phyloP scores from a whole-genome alignment of 345 rosid species.

The Hypericum perforatum region DNA sequence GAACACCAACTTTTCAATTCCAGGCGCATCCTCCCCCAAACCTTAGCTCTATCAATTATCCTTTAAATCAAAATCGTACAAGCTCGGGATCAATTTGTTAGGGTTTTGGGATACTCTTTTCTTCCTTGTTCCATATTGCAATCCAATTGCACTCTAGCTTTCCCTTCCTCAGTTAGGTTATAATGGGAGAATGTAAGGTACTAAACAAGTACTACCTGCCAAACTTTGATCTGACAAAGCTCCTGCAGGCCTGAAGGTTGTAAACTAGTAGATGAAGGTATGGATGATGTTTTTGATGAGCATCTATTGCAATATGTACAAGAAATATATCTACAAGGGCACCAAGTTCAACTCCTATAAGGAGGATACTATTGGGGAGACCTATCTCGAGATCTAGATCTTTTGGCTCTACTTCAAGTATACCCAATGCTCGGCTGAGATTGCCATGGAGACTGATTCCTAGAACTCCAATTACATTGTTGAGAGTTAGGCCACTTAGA shows the following conservation, averaged over 20 bases:
- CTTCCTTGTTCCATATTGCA: no score
- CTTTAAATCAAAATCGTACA: no score
- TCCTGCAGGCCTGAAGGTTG: slow-evolving; percentile 58
- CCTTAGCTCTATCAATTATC: no score
- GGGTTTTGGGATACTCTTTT: no score
- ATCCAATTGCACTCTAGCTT: no score
- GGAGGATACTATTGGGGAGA: slow-evolving; percentile 91
- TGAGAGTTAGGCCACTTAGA: slow-evolving; percentile 74
- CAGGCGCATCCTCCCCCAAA: no score
- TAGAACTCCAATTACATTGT: slow-evolving; percentile 87
- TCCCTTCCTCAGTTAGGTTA: neutral
- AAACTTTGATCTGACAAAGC: slow-evolving; percentile 82
- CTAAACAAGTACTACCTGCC: slow-evolving; percentile 89
- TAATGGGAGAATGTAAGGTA: slow-evolving; percentile 90
- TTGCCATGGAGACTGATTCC: slow-evolving; percentile 81
- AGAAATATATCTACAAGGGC: slow-evolving; percentile 84
- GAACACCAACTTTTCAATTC: no score
- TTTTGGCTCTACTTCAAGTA: slow-evolving; percentile 92
- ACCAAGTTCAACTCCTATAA: slow-evolving; percentile 90
- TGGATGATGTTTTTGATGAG: slow-evolving; percentile 99
- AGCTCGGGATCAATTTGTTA: no score
- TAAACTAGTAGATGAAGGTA: slow-evolving; percentile 84
- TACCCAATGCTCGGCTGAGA: slow-evolving; percentile 87
- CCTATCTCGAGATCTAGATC: slow-evolving; percentile 82
- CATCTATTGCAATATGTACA: slow-evolving; percentile 77